Evolutionary conservation across 192 early-diverging fungal genomes (phyloP).

Genomic region (Neocallimastix lanati): DNA sequence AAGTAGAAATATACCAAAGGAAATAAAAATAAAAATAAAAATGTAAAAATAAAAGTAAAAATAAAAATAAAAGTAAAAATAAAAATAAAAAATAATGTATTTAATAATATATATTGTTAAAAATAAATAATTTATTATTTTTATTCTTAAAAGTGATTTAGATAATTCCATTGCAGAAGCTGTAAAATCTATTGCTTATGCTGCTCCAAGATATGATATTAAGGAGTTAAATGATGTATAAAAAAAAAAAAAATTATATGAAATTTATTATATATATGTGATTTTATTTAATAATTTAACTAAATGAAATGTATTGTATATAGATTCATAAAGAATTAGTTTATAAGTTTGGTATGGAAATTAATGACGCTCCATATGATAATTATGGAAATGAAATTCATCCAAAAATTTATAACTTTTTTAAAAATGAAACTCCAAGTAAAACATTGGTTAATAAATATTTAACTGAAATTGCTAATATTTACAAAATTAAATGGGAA

Average conservation of each 20-base stretch:
- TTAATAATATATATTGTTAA: too few relatives aligned
- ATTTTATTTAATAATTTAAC: too few relatives aligned
- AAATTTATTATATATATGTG: too few relatives aligned
- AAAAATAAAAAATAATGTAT: too few relatives aligned
- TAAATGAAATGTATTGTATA: too few relatives aligned
- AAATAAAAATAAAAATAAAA: too few relatives aligned
- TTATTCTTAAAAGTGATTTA: conserved; percentile 31
- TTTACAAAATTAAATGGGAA: background rate
- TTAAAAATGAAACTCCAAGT: background rate
- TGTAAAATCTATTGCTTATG: conserved; percentile 76
- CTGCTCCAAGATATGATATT: conserved; percentile 68
- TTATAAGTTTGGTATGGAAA: background rate
- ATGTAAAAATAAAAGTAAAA: too few relatives aligned
- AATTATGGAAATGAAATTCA: background rate
- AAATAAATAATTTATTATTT: too few relatives aligned
- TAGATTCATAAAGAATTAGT: background rate
- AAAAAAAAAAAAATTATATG: too few relatives aligned
- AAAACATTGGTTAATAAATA: background rate
- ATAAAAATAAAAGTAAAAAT: too few relatives aligned
- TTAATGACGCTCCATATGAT: background rate
- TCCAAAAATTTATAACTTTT: background rate
- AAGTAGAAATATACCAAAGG: too few relatives aligned
- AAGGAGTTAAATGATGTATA: conserved; percentile 51
- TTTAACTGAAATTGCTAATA: background rate
- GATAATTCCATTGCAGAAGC: conserved; percentile 72